phyloP scores from a whole-genome alignment of 768 basidiomycete genomes.

The Termitomyces sp. region DNA sequence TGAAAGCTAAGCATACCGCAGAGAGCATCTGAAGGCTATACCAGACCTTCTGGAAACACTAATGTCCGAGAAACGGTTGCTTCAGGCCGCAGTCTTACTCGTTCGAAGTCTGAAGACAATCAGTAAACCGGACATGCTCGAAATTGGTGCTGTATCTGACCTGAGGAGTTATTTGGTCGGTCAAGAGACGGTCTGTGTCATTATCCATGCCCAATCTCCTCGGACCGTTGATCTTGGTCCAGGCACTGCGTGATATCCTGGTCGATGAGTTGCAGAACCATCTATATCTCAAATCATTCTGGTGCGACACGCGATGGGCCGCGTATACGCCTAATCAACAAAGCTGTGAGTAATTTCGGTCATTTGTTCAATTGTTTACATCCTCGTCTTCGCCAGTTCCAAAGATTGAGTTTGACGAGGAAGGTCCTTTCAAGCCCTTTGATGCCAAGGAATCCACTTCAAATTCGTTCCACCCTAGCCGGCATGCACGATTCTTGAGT shows the following conservation, averaged over 20 bases:
- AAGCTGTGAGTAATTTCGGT: conserved; percentile 43
- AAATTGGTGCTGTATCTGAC: conserved; percentile 93
- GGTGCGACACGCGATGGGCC: conserved; percentile 92
- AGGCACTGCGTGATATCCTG: conserved; percentile 91
- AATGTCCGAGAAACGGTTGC: conserved; percentile 91
- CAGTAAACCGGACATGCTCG: conserved; percentile 87
- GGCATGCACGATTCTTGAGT: conserved; percentile 58
- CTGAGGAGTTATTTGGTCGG: conserved; percentile 74
- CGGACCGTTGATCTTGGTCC: conserved; percentile 4
- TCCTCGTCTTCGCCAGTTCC: conserved; percentile 41
- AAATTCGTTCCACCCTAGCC: conserved; percentile 35
- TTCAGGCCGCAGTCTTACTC: conserved; percentile 84
- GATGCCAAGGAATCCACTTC: conserved; percentile 30
- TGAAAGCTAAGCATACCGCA: conserved; percentile 23
- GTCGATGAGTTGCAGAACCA: conserved; percentile 95
- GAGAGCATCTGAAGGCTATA: conserved; percentile 85
- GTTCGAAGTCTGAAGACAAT: conserved; percentile 86
- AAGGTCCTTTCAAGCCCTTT: conserved; percentile 24
- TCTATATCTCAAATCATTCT: conserved; percentile 94
- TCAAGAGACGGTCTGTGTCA: conserved; percentile 71
- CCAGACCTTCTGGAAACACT: conserved; percentile 90
- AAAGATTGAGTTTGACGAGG: conserved; percentile 58
- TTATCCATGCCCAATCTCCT: background rate
- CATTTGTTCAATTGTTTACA: background rate
- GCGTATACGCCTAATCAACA: conserved; percentile 78